These are phyloP conservation scores for Groenewaldozyma auringiensis DNA, from an alignment of 1,139 yeast species.

Conservation along the genomic window DNA sequence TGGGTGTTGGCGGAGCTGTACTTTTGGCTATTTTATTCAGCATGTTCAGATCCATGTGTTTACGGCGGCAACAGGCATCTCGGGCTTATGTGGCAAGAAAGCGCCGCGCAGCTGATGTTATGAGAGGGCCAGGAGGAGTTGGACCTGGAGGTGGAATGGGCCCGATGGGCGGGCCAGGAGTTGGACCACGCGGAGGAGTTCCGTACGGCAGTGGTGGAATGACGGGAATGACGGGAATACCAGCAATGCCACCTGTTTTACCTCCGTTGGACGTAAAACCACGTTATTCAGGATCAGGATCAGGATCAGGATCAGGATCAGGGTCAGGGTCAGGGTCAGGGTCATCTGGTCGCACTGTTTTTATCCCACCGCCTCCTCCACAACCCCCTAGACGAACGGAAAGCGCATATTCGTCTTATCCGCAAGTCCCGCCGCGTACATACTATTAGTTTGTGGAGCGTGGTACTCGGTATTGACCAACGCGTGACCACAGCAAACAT, in stretches of 20 bases:
- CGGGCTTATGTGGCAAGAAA: not conserved
- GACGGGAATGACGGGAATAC: not conserved
- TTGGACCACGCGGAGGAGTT: not conserved
- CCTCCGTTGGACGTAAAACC: not conserved
- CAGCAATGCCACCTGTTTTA: not conserved
- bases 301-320: not conserved
- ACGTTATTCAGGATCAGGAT: not conserved
- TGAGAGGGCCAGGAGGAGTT: not conserved
- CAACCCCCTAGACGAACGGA: constrained; percentile 2
- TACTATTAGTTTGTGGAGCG: not conserved
- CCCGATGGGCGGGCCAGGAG: not conserved
- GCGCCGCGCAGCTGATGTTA: not conserved
- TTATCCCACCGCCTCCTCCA: constrained; percentile 1
- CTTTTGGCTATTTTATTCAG: constrained; percentile 13
- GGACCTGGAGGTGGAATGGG: not conserved
- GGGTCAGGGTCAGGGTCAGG: not conserved
- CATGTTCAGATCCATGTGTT: constrained; percentile 6
- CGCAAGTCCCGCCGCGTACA: not conserved
- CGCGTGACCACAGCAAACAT: too few relatives aligned
- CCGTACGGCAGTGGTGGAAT: too few relatives aligned
- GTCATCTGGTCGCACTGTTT: not conserved
- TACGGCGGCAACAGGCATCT: not conserved
- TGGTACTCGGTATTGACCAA: too few relatives aligned
- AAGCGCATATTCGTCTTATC: constrained; percentile 1
- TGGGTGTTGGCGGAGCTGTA: constrained; percentile 23